phyloP scores from a whole-genome alignment of 192 early-diverging fungal species.

The Radiomyces spectabilis region DNA sequence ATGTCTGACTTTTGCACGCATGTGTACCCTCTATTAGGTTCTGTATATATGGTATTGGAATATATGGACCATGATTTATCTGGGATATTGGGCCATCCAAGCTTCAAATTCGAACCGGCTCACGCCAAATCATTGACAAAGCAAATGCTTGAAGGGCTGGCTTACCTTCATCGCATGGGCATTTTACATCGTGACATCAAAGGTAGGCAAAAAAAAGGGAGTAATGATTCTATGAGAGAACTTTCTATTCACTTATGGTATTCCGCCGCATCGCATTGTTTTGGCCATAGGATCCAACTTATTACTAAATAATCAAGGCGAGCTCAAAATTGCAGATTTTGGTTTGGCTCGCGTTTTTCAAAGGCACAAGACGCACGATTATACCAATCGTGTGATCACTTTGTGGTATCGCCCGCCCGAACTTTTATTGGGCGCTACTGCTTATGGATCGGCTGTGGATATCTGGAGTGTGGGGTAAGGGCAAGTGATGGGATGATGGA shows the following conservation, averaged over 20 bases:
- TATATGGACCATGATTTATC: constrained; percentile 86
- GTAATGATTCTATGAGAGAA: neutral
- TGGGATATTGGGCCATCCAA: constrained; percentile 68
- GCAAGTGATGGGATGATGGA: too few species aligned
- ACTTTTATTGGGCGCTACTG: constrained; percentile 79
- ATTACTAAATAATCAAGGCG: constrained; percentile 76
- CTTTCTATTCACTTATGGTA: constrained; percentile 5
- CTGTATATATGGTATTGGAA: constrained; percentile 79
- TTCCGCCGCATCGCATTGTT: neutral
- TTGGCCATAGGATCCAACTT: constrained; percentile 62
- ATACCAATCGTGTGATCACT: constrained; percentile 90
- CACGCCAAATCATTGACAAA: constrained; percentile 83
- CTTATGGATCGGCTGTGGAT: constrained; percentile 84
- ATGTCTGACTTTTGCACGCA: constrained; percentile 37
- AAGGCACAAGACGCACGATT: constrained; percentile 52
- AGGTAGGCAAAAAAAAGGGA: constrained; percentile 36
- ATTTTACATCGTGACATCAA: constrained; percentile 93
- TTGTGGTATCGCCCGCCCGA: constrained; percentile 97
- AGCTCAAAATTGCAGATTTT: constrained; percentile 96
- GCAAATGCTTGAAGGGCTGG: constrained; percentile 82
- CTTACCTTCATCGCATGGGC: constrained; percentile 75
- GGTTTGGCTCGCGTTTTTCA: constrained; percentile 81
- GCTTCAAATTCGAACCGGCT: constrained; percentile 54
- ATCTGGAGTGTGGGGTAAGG: constrained; percentile 88
- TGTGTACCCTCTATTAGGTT: constrained; percentile 41